phyloP scores from a whole-genome alignment of 2,329 filamentous ascomycete genomes.

The Hirsutella minnesotensis region DNA sequence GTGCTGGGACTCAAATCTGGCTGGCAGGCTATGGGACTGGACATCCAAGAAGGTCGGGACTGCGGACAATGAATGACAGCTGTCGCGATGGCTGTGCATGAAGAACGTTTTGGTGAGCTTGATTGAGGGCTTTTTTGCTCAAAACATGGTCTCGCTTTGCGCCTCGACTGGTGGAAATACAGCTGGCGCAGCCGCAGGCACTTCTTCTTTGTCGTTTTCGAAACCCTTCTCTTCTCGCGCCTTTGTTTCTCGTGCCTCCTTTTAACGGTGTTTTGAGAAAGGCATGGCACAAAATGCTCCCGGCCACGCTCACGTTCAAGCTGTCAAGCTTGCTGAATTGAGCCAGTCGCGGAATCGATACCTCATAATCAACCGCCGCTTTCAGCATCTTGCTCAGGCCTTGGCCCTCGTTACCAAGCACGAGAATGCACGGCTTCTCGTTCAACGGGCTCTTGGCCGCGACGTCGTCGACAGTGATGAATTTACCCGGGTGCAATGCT shows the following conservation, averaged over 20 bases:
- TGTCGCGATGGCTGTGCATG: too few species aligned
- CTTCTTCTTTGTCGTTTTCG: not conserved
- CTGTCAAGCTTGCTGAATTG: conserved; percentile 60
- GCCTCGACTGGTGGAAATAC: not conserved
- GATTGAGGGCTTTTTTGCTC: not conserved
- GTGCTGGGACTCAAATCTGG: conserved; percentile 15
- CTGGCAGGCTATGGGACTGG: conserved; percentile 25
- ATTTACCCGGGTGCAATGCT: conserved; percentile 24
- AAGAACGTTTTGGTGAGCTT: too few species aligned
- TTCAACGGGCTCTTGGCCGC: conserved; percentile 40
- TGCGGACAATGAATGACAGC: not conserved
- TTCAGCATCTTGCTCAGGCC: conserved; percentile 57
- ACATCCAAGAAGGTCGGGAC: conserved; percentile 9
- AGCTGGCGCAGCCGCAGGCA: not conserved
- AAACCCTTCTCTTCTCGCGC: too few species aligned
- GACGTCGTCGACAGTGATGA: conserved; percentile 37
- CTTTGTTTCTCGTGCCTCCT: too few species aligned
- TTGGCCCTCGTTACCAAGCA: conserved; percentile 72
- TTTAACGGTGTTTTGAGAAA: conserved; percentile 45
- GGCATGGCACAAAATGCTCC: conserved; percentile 48
- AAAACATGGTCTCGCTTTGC: not conserved
- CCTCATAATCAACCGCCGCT: conserved; percentile 51
- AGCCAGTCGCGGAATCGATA: conserved; percentile 51
- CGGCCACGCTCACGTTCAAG: conserved; percentile 85
- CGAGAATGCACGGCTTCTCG: conserved; percentile 58